These are phyloP conservation scores for Aspergillus novofumigatus DNA, from an alignment of 2,329 filamentous ascomycete species.

Conservation along the genomic window DNA sequence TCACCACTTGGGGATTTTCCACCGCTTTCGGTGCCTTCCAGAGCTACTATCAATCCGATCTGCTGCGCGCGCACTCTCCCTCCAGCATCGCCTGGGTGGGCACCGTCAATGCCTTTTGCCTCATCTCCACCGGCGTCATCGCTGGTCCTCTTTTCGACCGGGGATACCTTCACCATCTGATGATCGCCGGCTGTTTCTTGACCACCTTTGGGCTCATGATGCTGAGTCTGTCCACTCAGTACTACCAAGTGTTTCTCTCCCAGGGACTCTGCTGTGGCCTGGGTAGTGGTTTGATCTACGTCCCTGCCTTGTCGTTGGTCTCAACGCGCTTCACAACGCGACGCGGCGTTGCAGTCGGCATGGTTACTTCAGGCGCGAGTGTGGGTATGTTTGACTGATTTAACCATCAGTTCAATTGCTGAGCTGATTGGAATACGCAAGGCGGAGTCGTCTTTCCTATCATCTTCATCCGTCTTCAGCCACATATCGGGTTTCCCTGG, in stretches of 20 bases:
- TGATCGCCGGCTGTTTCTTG: slow-evolving; percentile 35
- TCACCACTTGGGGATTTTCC: slow-evolving; percentile 19
- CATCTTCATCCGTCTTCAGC: slow-evolving; percentile 7
- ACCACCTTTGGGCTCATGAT: slow-evolving; percentile 44
- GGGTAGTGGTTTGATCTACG: slow-evolving; percentile 56
- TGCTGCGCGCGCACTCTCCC: slow-evolving; percentile 19
- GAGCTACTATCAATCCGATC: slow-evolving; percentile 18
- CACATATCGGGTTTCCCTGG: slow-evolving; percentile 7
- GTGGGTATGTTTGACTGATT: slow-evolving; percentile 5
- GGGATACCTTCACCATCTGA: slow-evolving; percentile 36
- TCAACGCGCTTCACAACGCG: slow-evolving; percentile 56
- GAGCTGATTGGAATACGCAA: background rate
- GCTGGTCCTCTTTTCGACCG: slow-evolving; percentile 45
- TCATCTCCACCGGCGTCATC: slow-evolving; percentile 41
- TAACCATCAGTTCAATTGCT: background rate
- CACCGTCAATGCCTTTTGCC: slow-evolving; percentile 40
- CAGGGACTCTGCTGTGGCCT: slow-evolving; percentile 44
- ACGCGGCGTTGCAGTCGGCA: slow-evolving; percentile 50
- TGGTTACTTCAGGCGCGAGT: slow-evolving; percentile 47
- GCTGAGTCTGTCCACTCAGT: slow-evolving; percentile 38
- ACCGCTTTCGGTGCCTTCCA: slow-evolving; percentile 23
- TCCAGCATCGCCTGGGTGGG: slow-evolving; percentile 44
- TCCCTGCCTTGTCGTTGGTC: slow-evolving; percentile 55
- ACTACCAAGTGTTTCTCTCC: slow-evolving; percentile 45
- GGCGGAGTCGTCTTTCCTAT: slow-evolving; percentile 8